Base-by-base conservation (phyloP, 2,329 filamentous ascomycete genomes). In the Chalaropsis thielavioides region DNA sequence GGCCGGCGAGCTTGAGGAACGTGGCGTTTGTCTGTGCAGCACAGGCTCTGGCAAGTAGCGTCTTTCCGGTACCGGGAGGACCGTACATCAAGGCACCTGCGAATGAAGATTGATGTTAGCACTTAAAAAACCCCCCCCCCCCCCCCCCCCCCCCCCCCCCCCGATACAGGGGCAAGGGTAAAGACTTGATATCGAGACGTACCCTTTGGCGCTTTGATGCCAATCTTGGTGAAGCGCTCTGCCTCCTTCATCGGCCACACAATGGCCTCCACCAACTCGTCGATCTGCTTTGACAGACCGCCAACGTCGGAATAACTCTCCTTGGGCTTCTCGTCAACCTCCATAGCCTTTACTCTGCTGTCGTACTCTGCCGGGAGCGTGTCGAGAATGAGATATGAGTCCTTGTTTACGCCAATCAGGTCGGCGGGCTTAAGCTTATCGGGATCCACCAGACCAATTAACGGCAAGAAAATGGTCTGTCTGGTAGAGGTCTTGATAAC, bases 211-310 rank as follows among this genome's bases (percentile, higher is more conserved):
- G 94, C 92, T 80, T 99, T 99, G 81, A 99, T 99, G 70, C 94
- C 94, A 72, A 99, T 96, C 83, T 96, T 97, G 83, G 96, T 97
- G 80, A 99, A 99, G 22, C 92, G 85, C 71, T 99, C 95, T 1
- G 94, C 92, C 78, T 99, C 92, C 83, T 97, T 97, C 94, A 99
- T 99, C 1, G 94, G 94, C 92, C 92, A 97, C 38, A 99, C 94
- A 61, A 99, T 94, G 65, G 94, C 94, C 79, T 99, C 94, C 8
- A 99, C 92, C 64, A 99, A 83, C 78, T 99, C 95, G 75, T 96
- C 92, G 73, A 99, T 99, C 80, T 99, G 94, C 79, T 99, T 99
- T 77, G 96, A 92, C 71, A 99, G 77, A 62, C 94, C 94, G 77
- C 94, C 94, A 15, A 99, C 95, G 78, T 99, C 94, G 64, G 87